Conservation (phyloP, 2,329 filamentous ascomycete species). For the Fusarium setosum region DNA sequence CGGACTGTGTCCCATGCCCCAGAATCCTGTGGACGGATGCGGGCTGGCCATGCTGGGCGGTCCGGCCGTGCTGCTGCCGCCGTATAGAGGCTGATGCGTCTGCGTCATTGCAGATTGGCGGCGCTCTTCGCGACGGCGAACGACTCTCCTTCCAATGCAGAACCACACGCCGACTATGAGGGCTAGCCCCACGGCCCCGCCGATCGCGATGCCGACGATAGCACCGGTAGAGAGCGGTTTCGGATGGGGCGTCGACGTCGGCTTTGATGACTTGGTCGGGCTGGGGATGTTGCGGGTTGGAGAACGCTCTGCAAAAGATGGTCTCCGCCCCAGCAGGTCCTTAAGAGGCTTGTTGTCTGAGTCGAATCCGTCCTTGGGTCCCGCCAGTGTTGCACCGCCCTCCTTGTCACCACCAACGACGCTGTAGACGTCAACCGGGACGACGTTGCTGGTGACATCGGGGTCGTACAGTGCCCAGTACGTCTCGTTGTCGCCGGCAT, state of each 20-base stretch:
- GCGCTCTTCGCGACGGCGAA: background rate
- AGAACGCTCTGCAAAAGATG: background rate
- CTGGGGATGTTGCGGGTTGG: slow-evolving; percentile 1
- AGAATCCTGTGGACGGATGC: too few relatives aligned
- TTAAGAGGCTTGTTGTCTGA: background rate
- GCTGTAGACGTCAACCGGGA: slow-evolving; percentile 2
- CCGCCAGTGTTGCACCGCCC: background rate
- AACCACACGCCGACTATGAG: background rate
- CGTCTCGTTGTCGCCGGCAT: background rate
- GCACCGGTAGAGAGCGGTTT: slow-evolving; percentile 2
- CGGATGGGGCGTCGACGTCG: background rate
- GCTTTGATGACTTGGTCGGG: background rate
- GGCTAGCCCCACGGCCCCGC: background rate
- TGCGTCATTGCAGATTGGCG: background rate
- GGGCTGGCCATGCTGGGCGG: too few relatives aligned
- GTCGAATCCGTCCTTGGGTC: slow-evolving; percentile 6
- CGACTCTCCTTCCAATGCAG: background rate
- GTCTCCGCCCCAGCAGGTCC: background rate
- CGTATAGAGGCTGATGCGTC: too few relatives aligned
- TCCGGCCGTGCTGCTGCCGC: too few relatives aligned
- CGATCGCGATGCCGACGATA: slow-evolving; percentile 10
- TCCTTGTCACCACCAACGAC: background rate
- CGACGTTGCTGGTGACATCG: slow-evolving; percentile 1
- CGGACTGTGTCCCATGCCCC: too few relatives aligned
- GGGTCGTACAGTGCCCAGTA: slow-evolving; percentile 14